phyloP scores from a whole-genome alignment of 495 filamentous ascomycete species.

The Tuber aestivum region DNA sequence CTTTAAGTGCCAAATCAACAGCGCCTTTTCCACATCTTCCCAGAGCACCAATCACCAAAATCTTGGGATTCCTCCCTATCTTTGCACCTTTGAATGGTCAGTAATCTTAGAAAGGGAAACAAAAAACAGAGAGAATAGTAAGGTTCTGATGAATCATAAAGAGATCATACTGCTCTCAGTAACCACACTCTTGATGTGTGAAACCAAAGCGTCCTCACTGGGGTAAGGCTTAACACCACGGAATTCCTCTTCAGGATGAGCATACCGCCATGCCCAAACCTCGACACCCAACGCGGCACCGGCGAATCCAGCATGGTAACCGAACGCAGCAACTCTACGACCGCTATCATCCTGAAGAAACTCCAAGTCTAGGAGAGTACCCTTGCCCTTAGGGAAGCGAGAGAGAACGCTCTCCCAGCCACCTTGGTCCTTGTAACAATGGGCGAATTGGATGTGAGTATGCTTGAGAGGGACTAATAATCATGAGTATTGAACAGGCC shows the following conservation, averaged over 20 bases:
- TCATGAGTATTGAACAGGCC: slow-evolving; percentile 9
- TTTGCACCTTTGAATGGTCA: slow-evolving; percentile 37
- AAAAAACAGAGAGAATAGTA: not conserved
- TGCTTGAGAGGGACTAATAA: slow-evolving; percentile 70
- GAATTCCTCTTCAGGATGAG: slow-evolving; percentile 59
- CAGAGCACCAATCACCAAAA: slow-evolving; percentile 61
- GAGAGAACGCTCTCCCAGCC: slow-evolving; percentile 78
- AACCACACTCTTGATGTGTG: slow-evolving; percentile 64
- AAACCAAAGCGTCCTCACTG: slow-evolving; percentile 66
- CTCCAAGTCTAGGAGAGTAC: slow-evolving; percentile 82
- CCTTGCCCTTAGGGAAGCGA: slow-evolving; percentile 74
- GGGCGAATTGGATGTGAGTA: slow-evolving; percentile 75
- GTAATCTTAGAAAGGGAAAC: not conserved
- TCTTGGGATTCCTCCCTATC: slow-evolving; percentile 49
- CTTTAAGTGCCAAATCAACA: slow-evolving; percentile 68
- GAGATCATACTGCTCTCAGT: slow-evolving; percentile 51
- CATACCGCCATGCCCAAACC: slow-evolving; percentile 84
- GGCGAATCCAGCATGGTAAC: slow-evolving; percentile 75
- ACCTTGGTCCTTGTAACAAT: slow-evolving; percentile 79
- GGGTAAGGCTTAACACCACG: slow-evolving; percentile 67
- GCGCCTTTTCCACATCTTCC: slow-evolving; percentile 86
- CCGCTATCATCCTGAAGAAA: slow-evolving; percentile 75
- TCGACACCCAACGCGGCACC: slow-evolving; percentile 76
- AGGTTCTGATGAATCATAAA: not conserved
- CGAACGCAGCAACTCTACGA: slow-evolving; percentile 72